Conservation (phyloP, 306 rosid species). For the Corylus heterophylla region DNA sequence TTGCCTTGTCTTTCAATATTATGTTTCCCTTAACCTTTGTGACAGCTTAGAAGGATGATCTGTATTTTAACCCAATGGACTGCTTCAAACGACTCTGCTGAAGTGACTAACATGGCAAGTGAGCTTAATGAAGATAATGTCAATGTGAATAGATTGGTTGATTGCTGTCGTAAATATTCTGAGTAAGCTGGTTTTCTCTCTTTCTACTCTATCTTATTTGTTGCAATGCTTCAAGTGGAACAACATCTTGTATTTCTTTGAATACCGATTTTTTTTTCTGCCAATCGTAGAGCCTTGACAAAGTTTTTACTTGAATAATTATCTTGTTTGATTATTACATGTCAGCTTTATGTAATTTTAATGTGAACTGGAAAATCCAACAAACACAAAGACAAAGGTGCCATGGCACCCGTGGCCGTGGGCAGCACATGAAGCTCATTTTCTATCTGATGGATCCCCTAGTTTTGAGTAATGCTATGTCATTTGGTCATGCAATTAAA, state of each 20-base stretch:
- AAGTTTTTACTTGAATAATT: neutral
- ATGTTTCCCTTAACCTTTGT: constrained; percentile 49
- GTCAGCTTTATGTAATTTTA: neutral
- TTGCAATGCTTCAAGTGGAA: neutral
- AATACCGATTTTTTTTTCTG: neutral
- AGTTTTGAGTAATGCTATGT: neutral
- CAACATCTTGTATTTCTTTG: neutral
- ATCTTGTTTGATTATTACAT: neutral
- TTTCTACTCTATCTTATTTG: neutral
- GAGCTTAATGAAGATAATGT: constrained; percentile 31
- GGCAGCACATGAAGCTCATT: neutral
- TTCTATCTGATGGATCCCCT: neutral
- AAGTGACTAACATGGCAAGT: constrained; percentile 26
- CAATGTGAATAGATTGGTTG: constrained; percentile 53
- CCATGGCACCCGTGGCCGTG: neutral
- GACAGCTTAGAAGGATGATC: constrained; percentile 66
- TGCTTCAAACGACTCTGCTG: constrained; percentile 41
- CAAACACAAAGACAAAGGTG: neutral
- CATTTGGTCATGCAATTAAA: neutral
- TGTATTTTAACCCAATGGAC: constrained; percentile 69
- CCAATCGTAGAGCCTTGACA: neutral
- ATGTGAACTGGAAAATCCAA: neutral
- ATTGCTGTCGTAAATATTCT: constrained; percentile 57
- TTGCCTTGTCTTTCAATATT: constrained; percentile 9
- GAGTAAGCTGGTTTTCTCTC: constrained; percentile 36